Conservation (phyloP, 164 flowering plant species). For the Tetracentron sinense region DNA sequence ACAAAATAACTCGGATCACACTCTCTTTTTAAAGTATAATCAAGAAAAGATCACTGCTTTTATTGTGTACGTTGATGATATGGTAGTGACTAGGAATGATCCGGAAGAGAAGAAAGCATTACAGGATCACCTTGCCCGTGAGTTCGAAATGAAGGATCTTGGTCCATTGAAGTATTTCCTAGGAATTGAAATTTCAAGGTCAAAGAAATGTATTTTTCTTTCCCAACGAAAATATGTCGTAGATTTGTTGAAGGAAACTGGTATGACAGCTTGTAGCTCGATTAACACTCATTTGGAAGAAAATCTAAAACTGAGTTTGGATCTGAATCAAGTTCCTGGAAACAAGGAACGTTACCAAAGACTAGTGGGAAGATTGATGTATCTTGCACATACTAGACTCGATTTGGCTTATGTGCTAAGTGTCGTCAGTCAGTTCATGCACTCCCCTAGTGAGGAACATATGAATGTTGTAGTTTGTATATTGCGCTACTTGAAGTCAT, state of each 20-base stretch:
- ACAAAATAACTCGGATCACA: background rate
- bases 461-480: background rate
- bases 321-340: background rate
- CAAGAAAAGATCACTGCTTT: background rate
- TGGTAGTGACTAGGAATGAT: background rate
- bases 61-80: background rate
- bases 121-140: background rate
- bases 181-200: background rate
- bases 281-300: background rate
- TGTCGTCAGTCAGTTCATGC: conserved; percentile 5
- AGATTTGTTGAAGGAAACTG: background rate
- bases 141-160: background rate
- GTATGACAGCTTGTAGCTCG: background rate
- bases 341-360: background rate
- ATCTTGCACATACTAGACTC: background rate
- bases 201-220: background rate
- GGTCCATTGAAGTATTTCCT: conserved; percentile 1
- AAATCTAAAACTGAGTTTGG: background rate
- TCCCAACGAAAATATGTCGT: background rate
- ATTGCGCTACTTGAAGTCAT: background rate
- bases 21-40: background rate
- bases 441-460: background rate
- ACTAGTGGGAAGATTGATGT: conserved; percentile 8
- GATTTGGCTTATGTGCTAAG: background rate
- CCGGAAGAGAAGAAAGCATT: background rate